Percentiles rank a stretch among this genome's conserved stretches.
Conservation (phyloP, 441 rosid species). For the Cnidoscolus chayamansa region DNA sequence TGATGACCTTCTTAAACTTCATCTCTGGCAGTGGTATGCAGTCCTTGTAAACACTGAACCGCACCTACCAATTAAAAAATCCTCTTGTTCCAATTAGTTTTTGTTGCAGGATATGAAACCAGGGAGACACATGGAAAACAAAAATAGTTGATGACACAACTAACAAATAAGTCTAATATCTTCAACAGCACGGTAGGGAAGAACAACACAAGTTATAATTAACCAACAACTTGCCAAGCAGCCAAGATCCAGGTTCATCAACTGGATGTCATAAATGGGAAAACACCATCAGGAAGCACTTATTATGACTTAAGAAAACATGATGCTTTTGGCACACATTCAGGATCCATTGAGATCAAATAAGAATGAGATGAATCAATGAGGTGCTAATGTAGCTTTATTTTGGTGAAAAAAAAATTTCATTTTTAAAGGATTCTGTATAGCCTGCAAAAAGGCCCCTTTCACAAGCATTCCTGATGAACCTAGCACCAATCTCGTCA, state of each 20-base stretch:
- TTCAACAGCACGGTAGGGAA: background rate
- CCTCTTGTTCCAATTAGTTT: background rate
- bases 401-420: background rate
- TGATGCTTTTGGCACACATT: too few relatives aligned
- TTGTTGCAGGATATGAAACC: background rate
- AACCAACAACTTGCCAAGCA: background rate
- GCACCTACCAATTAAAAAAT: constrained; percentile 25
- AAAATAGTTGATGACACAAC: background rate
- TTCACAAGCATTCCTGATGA: background rate
- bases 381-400: too few relatives aligned
- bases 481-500: background rate
- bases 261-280: background rate
- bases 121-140: background rate
- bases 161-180: background rate
- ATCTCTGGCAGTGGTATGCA: constrained; percentile 30
- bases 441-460: background rate
- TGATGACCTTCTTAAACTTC: constrained; percentile 27
- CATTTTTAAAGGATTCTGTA: background rate
- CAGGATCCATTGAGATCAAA: too few relatives aligned
- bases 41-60: constrained; percentile 27
- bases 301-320: background rate
- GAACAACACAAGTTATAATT: background rate
- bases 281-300: background rate
- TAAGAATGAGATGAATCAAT: too few relatives aligned
- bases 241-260: background rate